A percentile compares a stretch with the other conserved stretches of the same genome.
Conservation (phyloP, 1,139 yeast species). For the Suhomyces taliae region DNA sequence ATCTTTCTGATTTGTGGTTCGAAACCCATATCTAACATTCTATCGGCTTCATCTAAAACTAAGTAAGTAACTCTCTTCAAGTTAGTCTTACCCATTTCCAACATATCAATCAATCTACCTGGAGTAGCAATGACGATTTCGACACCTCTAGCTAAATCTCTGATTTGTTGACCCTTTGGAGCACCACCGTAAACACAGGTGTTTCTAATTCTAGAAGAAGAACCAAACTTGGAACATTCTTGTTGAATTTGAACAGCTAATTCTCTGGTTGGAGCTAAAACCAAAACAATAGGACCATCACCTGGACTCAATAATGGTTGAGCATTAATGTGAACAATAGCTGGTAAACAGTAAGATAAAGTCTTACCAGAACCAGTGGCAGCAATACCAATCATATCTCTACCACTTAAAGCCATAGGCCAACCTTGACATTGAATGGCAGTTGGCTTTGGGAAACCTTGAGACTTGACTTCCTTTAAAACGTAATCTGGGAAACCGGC, state of each 20-base stretch:
- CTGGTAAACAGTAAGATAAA: constrained; percentile 91
- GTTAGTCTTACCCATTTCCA: constrained; percentile 93
- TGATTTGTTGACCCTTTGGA: constrained; percentile 94
- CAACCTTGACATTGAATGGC: constrained; percentile 99
- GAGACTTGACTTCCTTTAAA: constrained; percentile 80
- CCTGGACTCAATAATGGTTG: constrained; percentile 91
- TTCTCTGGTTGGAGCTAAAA: constrained; percentile 98
- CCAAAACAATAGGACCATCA: constrained; percentile 96
- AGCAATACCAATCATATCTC: constrained; percentile 98
- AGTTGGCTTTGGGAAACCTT: constrained; percentile 93
- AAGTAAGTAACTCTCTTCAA: constrained; percentile 94
- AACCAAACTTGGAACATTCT: constrained; percentile 94
- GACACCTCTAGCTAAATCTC: constrained; percentile 92
- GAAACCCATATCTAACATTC: constrained; percentile 97
- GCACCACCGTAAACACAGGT: constrained; percentile 99
- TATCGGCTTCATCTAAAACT: constrained; percentile 95
- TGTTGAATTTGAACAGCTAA: constrained; percentile 95
- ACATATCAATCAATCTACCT: constrained; percentile 97
- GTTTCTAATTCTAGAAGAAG: constrained; percentile 89
- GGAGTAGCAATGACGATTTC: constrained; percentile 97
- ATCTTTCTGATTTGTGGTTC: constrained; percentile 96
- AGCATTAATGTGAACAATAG: constrained; percentile 96
- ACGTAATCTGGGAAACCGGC: constrained; percentile 97
- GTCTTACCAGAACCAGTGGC: constrained; percentile 99
- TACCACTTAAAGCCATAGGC: constrained; percentile 99